A percentile compares a stretch with the other conserved stretches of the same genome.
phyloP scores from a whole-genome alignment of 257 asterid species.

The Anisodus tanguticus region DNA sequence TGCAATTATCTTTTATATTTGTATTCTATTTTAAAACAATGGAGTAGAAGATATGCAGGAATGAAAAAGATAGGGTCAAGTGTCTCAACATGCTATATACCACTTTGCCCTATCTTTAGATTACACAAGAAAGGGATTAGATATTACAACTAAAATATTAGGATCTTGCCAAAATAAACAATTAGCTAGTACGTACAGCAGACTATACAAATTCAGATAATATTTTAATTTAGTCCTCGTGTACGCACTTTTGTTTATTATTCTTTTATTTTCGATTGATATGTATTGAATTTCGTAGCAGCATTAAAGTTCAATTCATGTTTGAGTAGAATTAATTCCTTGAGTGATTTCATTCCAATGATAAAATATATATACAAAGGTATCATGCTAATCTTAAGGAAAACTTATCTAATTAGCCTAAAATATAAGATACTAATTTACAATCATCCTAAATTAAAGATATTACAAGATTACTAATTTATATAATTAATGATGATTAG shows the following conservation, averaged over 20 bases:
- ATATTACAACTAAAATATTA: constrained; percentile 29
- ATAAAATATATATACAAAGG: too few species aligned
- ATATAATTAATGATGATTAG: too few species aligned
- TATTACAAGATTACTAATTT: too few species aligned
- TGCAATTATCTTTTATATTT: too few species aligned
- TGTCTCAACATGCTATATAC: background rate
- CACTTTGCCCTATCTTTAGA: constrained; percentile 25
- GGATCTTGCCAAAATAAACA: background rate
- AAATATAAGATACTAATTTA: too few species aligned
- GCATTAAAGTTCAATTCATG: background rate
- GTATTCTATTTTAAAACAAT: too few species aligned
- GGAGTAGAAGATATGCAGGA: background rate
- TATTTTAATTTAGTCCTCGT: background rate
- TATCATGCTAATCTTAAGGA: too few species aligned
- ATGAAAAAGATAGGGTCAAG: too few species aligned
- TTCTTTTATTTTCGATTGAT: background rate
- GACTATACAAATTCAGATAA: background rate
- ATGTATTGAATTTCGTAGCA: background rate
- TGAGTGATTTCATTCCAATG: too few species aligned
- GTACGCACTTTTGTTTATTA: background rate
- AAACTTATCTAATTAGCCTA: too few species aligned
- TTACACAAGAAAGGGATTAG: background rate
- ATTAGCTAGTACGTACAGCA: background rate
- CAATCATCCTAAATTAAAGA: too few species aligned
- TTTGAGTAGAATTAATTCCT: too few species aligned